Percentiles rank a stretch among this genome's conserved stretches.
Evolutionary conservation across 441 rosid species (phyloP).

Genomic region (Adansonia madagascariensis): DNA sequence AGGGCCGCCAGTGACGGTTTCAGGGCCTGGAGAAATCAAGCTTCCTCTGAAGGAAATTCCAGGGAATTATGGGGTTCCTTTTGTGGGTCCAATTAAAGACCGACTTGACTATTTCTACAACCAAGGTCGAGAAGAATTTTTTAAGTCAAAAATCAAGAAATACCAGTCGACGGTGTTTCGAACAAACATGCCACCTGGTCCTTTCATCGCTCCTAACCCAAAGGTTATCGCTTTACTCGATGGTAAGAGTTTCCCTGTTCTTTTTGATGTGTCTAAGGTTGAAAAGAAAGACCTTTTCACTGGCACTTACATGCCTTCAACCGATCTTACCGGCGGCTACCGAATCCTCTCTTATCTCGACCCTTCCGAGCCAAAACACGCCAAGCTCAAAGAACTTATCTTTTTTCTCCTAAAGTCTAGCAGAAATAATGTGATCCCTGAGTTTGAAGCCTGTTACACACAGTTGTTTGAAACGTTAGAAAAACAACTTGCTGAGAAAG

Average conservation of each 20-base stretch:
- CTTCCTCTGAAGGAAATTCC: slow-evolving; percentile 72
- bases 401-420: slow-evolving; percentile 58
- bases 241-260: slow-evolving; percentile 78
- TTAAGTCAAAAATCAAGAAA: slow-evolving; percentile 64
- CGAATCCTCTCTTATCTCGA: slow-evolving; percentile 75
- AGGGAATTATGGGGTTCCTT: slow-evolving; percentile 69
- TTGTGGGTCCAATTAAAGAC: slow-evolving; percentile 70
- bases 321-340: slow-evolving; percentile 78
- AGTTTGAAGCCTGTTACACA: slow-evolving; percentile 56
- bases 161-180: slow-evolving; percentile 70
- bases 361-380: slow-evolving; percentile 74
- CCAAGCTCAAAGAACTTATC: slow-evolving; percentile 62
- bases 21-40: slow-evolving; percentile 29
- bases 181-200: slow-evolving; percentile 82
- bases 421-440: slow-evolving; percentile 68
- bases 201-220: slow-evolving; percentile 59
- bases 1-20: slow-evolving; percentile 14
- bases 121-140: slow-evolving; percentile 70
- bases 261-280: slow-evolving; percentile 74
- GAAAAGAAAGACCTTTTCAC: slow-evolving; percentile 79
- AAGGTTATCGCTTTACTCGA: slow-evolving; percentile 73
- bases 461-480: slow-evolving; percentile 58
- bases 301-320: slow-evolving; percentile 86
- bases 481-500: slow-evolving; percentile 54
- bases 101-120: slow-evolving; percentile 75